These are phyloP conservation scores for Hondaea fermentalgiana DNA, from an alignment of 108 stramenopile species.

Conservation along the genomic window DNA sequence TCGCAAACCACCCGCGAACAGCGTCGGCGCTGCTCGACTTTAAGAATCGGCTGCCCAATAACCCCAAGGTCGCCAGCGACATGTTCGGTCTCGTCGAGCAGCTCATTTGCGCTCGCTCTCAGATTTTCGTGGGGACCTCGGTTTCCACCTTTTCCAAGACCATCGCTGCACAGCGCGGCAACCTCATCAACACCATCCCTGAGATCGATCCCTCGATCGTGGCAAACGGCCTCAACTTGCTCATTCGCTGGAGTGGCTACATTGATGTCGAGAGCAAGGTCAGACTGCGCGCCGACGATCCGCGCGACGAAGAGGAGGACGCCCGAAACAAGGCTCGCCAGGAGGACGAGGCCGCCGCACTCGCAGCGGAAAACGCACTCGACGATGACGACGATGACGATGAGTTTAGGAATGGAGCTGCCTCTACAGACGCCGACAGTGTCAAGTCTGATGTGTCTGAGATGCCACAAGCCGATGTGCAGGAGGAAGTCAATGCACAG, in stretches of 20 bases:
- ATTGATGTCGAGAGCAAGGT: background rate
- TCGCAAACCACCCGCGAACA: background rate
- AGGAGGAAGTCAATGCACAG: too few species aligned
- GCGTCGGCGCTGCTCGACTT: background rate
- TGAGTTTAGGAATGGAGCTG: too few species aligned
- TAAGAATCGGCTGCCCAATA: background rate
- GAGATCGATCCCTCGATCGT: background rate
- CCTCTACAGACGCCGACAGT: too few species aligned
- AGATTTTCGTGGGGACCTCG: background rate
- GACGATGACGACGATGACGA: background rate
- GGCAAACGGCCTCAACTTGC: background rate
- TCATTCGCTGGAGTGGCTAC: background rate
- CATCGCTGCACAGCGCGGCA: background rate
- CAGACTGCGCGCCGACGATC: background rate
- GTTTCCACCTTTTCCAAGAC: background rate
- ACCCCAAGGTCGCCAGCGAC: background rate
- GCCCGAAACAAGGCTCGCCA: background rate
- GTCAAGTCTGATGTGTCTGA: too few species aligned
- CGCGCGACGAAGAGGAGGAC: background rate
- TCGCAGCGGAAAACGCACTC: background rate
- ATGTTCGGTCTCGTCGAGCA: conserved; percentile 15
- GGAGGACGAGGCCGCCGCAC: background rate
- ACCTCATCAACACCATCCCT: background rate
- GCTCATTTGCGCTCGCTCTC: conserved; percentile 13
- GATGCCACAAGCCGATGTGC: too few species aligned